These are phyloP conservation scores for Mrakia blollopis DNA, from an alignment of 768 basidiomycete genomes.

Conservation along the genomic window DNA sequence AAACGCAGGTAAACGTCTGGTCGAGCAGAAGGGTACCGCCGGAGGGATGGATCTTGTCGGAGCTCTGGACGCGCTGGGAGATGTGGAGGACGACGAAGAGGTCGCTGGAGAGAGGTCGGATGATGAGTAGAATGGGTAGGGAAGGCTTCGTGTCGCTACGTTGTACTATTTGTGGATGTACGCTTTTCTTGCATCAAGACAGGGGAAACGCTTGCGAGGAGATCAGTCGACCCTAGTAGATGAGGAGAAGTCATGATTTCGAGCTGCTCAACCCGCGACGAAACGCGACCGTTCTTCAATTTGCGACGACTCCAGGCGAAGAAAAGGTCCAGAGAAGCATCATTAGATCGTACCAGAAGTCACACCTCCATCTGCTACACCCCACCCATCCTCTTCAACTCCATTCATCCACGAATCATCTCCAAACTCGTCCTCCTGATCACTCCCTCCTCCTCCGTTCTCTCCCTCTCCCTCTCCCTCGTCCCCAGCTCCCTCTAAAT, in stretches of 20 bases:
- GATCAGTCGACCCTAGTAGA: too few species aligned
- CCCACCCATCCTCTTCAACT: background rate
- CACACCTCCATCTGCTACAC: background rate
- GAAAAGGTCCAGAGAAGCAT: too few species aligned
- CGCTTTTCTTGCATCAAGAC: background rate
- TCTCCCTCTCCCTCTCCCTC: background rate
- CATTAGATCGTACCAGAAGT: too few species aligned
- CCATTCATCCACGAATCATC: background rate
- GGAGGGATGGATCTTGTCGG: conserved; percentile 29
- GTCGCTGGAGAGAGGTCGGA: background rate
- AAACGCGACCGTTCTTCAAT: too few species aligned
- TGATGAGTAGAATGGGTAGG: conserved; percentile 15
- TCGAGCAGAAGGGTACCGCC: conserved; percentile 14
- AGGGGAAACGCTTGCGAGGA: too few species aligned
- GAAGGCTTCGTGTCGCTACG: background rate
- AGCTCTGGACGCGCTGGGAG: conserved; percentile 27
- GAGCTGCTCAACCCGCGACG: background rate
- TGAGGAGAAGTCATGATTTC: too few species aligned
- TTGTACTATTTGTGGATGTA: conserved; percentile 1
- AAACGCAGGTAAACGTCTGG: conserved; percentile 21
- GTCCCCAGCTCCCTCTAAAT: background rate
- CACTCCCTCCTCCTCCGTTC: too few species aligned
- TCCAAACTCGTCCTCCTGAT: background rate
- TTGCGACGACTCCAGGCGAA: too few species aligned
- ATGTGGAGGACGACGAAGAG: conserved; percentile 27